These are phyloP conservation scores for Tolypocladium nubicola DNA, from an alignment of 2,329 filamentous ascomycete genomes.

Conservation along the genomic window DNA sequence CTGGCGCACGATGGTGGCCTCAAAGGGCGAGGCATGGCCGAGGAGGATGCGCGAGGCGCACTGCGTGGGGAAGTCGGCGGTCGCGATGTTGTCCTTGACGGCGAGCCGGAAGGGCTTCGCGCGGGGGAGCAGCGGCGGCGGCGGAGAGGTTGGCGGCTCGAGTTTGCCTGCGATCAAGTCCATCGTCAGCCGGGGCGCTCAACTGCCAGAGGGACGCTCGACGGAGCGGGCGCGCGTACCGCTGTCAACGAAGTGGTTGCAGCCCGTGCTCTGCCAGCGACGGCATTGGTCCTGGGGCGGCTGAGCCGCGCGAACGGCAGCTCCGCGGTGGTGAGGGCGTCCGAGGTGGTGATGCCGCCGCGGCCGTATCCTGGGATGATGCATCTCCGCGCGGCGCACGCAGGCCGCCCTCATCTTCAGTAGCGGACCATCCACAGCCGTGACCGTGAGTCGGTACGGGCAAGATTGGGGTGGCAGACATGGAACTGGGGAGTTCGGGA, in stretches of 20 bases:
- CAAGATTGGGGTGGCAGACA: background rate
- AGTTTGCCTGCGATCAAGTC: background rate
- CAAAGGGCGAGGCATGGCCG: constrained; percentile 64
- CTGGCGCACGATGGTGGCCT: constrained; percentile 68
- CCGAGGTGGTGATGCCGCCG: background rate
- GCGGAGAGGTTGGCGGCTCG: constrained; percentile 1
- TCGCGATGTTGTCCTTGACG: constrained; percentile 72
- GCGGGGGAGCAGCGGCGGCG: constrained; percentile 9
- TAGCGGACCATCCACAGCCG: constrained; percentile 11
- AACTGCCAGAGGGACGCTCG: background rate
- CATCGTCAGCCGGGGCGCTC: background rate
- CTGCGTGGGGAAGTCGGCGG: constrained; percentile 58
- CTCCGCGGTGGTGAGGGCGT: background rate
- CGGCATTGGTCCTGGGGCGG: constrained; percentile 8
- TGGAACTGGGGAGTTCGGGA: background rate
- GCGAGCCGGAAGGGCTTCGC: constrained; percentile 37
- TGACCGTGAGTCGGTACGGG: background rate
- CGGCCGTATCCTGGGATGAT: background rate
- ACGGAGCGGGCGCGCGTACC: constrained; percentile 10
- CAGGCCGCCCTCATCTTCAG: constrained; percentile 21
- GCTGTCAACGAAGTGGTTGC: constrained; percentile 25
- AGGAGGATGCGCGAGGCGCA: constrained; percentile 69
- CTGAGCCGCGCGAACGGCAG: constrained; percentile 1
- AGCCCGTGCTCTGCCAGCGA: constrained; percentile 16
- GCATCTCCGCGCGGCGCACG: constrained; percentile 10